Evolutionary conservation across 108 stramenopile genomes (phyloP), one percentile per base, ranked within the genome.

Genomic region (Chaetoceros tenuissimus): DNA sequence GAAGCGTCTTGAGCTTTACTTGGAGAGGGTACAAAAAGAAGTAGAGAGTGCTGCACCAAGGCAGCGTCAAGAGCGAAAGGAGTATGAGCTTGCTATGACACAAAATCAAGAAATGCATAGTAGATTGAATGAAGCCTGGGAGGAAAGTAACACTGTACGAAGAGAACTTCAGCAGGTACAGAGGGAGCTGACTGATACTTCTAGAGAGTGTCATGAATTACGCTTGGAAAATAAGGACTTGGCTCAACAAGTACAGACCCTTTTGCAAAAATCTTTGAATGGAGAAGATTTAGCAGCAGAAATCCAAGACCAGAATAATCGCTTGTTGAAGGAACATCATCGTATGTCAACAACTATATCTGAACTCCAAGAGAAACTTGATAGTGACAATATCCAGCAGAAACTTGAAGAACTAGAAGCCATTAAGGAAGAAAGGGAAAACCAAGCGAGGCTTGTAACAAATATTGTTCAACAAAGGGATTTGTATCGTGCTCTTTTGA

Each of bases 261-360:
- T 94, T 43, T 65, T 94, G 30, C 69, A 75, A 3, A 52, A 68
- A 1, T 48, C 62, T 31, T 58, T 58, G 23, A 47, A 63, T 18
- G 19, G 31, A 3, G 49, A 51, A 16, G 69, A 57, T 28, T 64
- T 71, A 28, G 57, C 72, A 0, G 62, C 61, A 26, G 67, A 80
- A 45, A 80, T 94, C 58, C 87, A 87, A 55, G 25, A 64, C n/a
- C 82, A 84, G 45, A 94, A 94, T 60, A 85, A 87, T 60, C 61
- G 66, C 24, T 64, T 91, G 58, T 53, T 89, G 21, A 69, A 67
- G 22, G 83, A 89, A 31, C 77, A 87, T 48, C 69, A 71, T 40
- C 65, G 66, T 8, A 55, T 88, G 58, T 51, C 59, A 23, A 68
- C 59, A 7, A 79, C 63, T 24, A 67, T 89, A 5, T 48, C 60